These are phyloP conservation scores for Stellera chamaejasme DNA, from an alignment of 345 rosid genomes.

Conservation along the genomic window DNA sequence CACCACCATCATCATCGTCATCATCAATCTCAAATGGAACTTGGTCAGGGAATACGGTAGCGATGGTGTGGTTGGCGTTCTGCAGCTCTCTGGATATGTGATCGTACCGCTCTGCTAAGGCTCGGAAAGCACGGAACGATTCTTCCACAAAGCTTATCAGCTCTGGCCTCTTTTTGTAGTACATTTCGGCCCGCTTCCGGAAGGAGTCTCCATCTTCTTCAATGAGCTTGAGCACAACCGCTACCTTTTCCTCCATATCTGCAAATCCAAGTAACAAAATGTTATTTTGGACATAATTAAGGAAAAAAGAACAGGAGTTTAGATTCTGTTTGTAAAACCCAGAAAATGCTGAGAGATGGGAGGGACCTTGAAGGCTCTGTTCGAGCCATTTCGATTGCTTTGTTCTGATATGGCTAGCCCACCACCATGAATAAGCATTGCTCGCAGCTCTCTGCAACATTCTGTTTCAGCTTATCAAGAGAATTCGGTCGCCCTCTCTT, in stretches of 20 bases:
- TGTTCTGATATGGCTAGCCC: slow-evolving; percentile 90
- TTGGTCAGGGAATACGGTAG: slow-evolving; percentile 75
- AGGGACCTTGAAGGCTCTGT: slow-evolving; percentile 75
- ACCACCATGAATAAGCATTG: slow-evolving; percentile 96
- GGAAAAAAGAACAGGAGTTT: no score
- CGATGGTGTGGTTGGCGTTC: slow-evolving; percentile 82
- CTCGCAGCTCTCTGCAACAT: slow-evolving; percentile 85
- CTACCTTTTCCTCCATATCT: slow-evolving; percentile 91
- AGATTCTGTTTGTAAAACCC: neutral
- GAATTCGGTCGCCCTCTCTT: neutral
- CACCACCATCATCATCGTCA: slow-evolving; percentile 35
- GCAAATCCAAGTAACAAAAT: slow-evolving; percentile 11
- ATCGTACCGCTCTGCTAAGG: slow-evolving; percentile 82
- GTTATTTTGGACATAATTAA: neutral
- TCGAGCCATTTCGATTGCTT: slow-evolving; percentile 96
- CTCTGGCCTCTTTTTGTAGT: slow-evolving; percentile 86
- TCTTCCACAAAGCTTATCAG: slow-evolving; percentile 73
- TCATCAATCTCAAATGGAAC: slow-evolving; percentile 67
- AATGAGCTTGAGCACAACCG: slow-evolving; percentile 43
- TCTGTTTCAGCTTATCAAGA: neutral
- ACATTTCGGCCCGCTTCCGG: slow-evolving; percentile 92
- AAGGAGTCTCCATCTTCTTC: slow-evolving; percentile 91
- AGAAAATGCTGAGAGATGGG: neutral
- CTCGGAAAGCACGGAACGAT: slow-evolving; percentile 69
- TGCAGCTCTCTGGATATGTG: slow-evolving; percentile 87